phyloP scores from a whole-genome alignment of 148 eudicot species.

The Chenopodium quinoa region DNA sequence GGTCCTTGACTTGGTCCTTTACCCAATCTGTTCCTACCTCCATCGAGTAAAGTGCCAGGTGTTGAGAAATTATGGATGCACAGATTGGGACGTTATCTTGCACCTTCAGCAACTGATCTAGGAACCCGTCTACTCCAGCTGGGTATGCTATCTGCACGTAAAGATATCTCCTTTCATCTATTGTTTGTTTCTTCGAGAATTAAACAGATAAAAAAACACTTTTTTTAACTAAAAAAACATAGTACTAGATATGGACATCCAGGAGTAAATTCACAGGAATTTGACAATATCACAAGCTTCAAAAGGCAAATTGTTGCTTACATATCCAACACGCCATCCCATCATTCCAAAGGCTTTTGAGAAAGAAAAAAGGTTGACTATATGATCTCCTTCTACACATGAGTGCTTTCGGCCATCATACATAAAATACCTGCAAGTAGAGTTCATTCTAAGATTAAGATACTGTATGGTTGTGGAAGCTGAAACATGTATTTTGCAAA shows the following conservation, averaged over 20 bases:
- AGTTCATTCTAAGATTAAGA: slow-evolving; percentile 2
- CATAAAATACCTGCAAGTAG: slow-evolving; percentile 78
- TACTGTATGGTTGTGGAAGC: neutral
- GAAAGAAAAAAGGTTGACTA: slow-evolving; percentile 90
- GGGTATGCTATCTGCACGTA: slow-evolving; percentile 86
- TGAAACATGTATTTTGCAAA: neutral
- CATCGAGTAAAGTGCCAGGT: slow-evolving; percentile 68
- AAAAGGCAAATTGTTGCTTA: slow-evolving; percentile 40
- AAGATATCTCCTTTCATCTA: neutral
- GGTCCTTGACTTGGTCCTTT: slow-evolving; percentile 60
- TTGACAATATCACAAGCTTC: neutral
- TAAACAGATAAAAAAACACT: neutral
- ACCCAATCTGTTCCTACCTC: slow-evolving; percentile 88
- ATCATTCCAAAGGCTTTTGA: slow-evolving; percentile 99
- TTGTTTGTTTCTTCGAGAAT: neutral
- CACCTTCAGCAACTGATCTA: slow-evolving; percentile 68
- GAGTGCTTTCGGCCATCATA: slow-evolving; percentile 89
- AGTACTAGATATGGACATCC: neutral
- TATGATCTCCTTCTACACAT: slow-evolving; percentile 81
- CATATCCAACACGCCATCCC: slow-evolving; percentile 99
- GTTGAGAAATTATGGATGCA: slow-evolving; percentile 78
- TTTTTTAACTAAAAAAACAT: neutral
- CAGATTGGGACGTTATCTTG: slow-evolving; percentile 97
- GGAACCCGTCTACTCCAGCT: slow-evolving; percentile 61
- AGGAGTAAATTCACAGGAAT: neutral